Evolutionary conservation across 192 early-diverging fungal genomes (phyloP).

Genomic region (Umbelopsis sp.): DNA sequence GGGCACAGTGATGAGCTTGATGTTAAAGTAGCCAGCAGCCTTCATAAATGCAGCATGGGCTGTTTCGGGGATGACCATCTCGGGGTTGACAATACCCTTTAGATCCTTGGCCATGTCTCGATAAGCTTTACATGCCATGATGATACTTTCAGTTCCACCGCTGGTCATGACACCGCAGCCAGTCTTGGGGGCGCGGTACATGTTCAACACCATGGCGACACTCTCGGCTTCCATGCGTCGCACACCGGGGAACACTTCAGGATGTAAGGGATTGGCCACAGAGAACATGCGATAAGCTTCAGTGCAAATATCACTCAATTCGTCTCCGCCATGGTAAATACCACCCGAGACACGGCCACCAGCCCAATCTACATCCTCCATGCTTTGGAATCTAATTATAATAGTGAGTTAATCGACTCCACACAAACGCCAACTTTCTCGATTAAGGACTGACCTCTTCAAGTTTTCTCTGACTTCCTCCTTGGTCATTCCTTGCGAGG

Average conservation of each 20-base stretch:
- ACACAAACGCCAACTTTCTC: conserved; percentile 14
- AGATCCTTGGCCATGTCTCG: conserved; percentile 79
- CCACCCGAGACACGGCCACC: conserved; percentile 86
- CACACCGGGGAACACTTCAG: conserved; percentile 94
- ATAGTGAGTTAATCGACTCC: conserved; percentile 33
- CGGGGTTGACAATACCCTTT: conserved; percentile 85
- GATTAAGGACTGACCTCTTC: conserved; percentile 45
- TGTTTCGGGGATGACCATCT: conserved; percentile 93
- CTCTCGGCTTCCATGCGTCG: conserved; percentile 95
- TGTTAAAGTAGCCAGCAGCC: conserved; percentile 88
- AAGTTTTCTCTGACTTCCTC: conserved; percentile 65
- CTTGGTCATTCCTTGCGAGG: conserved; percentile 63
- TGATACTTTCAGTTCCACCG: conserved; percentile 92
- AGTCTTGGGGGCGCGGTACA: conserved; percentile 78
- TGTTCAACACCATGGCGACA: conserved; percentile 85
- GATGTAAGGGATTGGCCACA: conserved; percentile 89
- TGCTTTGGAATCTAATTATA: conserved; percentile 52
- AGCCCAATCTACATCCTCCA: conserved; percentile 77
- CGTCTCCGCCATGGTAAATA: conserved; percentile 92
- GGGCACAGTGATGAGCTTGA: conserved; percentile 85
- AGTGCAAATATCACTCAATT: conserved; percentile 71
- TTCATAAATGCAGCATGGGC: conserved; percentile 97
- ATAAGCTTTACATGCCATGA: conserved; percentile 95
- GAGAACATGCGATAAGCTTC: conserved; percentile 85
- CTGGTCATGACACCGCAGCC: conserved; percentile 89